phyloP scores from a whole-genome alignment of 2,329 filamentous ascomycete species.

The Aspergillus aculeatinus region DNA sequence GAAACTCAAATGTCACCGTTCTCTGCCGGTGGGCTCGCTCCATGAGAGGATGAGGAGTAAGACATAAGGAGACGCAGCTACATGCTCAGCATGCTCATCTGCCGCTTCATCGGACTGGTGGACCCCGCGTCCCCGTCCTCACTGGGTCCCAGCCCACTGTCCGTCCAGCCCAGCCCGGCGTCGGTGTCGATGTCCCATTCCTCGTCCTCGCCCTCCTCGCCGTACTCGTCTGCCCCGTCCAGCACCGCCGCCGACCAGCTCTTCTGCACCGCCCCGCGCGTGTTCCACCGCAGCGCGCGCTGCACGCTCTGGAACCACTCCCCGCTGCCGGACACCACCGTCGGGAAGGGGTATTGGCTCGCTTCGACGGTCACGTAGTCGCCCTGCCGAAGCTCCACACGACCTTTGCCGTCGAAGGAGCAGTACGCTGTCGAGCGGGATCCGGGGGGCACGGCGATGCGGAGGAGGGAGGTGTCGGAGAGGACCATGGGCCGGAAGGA shows the following conservation, averaged over 20 bases:
- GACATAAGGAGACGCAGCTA: slow-evolving; percentile 27
- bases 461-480: slow-evolving; percentile 88
- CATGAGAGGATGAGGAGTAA: neutral
- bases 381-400: slow-evolving; percentile 86
- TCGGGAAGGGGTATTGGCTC: slow-evolving; percentile 95
- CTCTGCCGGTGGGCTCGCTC: too few relatives aligned
- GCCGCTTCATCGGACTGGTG: slow-evolving; percentile 67
- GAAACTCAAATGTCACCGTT: too few relatives aligned
- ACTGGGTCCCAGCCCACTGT: slow-evolving; percentile 56
- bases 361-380: slow-evolving; percentile 96
- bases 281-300: slow-evolving; percentile 92
- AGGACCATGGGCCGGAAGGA: slow-evolving; percentile 98
- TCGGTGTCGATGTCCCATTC: slow-evolving; percentile 97
- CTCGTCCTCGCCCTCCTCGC: slow-evolving; percentile 55
- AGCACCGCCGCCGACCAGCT: slow-evolving; percentile 60
- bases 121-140: slow-evolving; percentile 62
- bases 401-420: slow-evolving; percentile 95
- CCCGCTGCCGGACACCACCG: slow-evolving; percentile 80
- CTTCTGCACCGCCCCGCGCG: slow-evolving; percentile 86
- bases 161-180: slow-evolving; percentile 39
- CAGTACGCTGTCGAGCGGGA: slow-evolving; percentile 94
- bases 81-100: slow-evolving; percentile 72
- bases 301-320: slow-evolving; percentile 98
- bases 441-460: slow-evolving; percentile 78
- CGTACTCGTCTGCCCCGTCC: slow-evolving; percentile 36